Percentiles rank a stretch among this genome's conserved stretches.
Conservation (phyloP, 2,329 filamentous ascomycete species). For the Cordyceps pruinosa region DNA sequence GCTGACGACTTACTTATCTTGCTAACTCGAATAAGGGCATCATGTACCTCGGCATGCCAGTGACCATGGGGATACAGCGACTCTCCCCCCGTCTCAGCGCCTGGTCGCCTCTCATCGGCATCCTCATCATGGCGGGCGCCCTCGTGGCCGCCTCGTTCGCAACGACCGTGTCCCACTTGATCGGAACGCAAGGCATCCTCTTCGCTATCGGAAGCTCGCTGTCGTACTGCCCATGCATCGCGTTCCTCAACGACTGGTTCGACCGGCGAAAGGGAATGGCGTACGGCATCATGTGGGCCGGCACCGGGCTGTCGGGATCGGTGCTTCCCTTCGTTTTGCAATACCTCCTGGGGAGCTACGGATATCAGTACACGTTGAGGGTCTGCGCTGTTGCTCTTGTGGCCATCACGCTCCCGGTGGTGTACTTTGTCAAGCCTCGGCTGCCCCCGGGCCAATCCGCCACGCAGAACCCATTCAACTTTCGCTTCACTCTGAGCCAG, state of each 20-base stretch:
- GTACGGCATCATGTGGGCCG: slow-evolving; percentile 48
- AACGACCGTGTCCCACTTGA: slow-evolving; percentile 40
- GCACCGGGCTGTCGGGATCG: slow-evolving; percentile 40
- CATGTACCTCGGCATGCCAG: slow-evolving; percentile 42
- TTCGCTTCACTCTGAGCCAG: slow-evolving; percentile 41
- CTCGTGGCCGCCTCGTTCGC: slow-evolving; percentile 43
- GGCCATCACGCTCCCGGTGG: slow-evolving; percentile 41
- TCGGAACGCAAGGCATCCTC: slow-evolving; percentile 50
- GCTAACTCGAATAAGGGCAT: slow-evolving; percentile 28
- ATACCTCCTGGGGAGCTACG: slow-evolving; percentile 36
- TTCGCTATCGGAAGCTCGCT: slow-evolving; percentile 47
- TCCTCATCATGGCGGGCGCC: slow-evolving; percentile 41
- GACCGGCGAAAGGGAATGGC: slow-evolving; percentile 43
- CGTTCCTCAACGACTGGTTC: slow-evolving; percentile 54
- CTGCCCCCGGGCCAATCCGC: slow-evolving; percentile 28
- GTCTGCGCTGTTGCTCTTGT: slow-evolving; percentile 42
- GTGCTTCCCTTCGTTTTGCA: slow-evolving; percentile 39
- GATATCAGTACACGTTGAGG: slow-evolving; percentile 37
- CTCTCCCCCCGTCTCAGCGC: slow-evolving; percentile 30
- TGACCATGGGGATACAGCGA: slow-evolving; percentile 39
- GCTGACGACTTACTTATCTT: no score
- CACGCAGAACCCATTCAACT: slow-evolving; percentile 27
- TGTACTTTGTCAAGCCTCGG: slow-evolving; percentile 45
- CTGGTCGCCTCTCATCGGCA: slow-evolving; percentile 33
- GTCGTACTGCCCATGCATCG: slow-evolving; percentile 43